Conservation (phyloP, 108 stramenopile genomes). For the Cyclotella distinguenda region DNA sequence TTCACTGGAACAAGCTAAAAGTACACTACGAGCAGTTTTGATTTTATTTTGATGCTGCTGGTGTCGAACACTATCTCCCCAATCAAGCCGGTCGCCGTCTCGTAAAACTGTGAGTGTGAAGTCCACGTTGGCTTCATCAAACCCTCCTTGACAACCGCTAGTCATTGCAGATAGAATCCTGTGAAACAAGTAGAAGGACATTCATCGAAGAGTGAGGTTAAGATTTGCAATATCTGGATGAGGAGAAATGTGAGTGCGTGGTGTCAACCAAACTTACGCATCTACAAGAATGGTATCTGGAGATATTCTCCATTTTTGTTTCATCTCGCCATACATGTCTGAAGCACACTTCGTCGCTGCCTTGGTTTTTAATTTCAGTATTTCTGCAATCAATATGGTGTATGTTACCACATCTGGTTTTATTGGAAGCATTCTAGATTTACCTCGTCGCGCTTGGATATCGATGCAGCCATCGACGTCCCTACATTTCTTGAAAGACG, state of each 20-base stretch:
- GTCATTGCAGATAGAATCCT: slow-evolving; percentile 65
- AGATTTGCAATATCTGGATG: background rate
- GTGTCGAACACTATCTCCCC: too few relatives aligned
- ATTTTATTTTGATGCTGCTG: slow-evolving; percentile 62
- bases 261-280: slow-evolving; percentile 52
- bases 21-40: slow-evolving; percentile 49
- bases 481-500: slow-evolving; percentile 40
- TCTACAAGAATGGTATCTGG: slow-evolving; percentile 76
- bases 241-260: background rate
- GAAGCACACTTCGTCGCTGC: slow-evolving; percentile 47
- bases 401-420: slow-evolving; percentile 76
- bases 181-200: background rate
- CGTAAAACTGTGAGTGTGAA: slow-evolving; percentile 60
- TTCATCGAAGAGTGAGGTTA: background rate
- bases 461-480: background rate
- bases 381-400: slow-evolving; percentile 63
- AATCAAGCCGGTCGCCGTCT: slow-evolving; percentile 66
- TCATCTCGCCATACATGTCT: slow-evolving; percentile 71
- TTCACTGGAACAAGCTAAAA: slow-evolving; percentile 57
- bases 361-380: slow-evolving; percentile 51
- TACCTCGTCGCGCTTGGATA: slow-evolving; percentile 1
- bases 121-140: slow-evolving; percentile 55
- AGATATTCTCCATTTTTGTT: slow-evolving; percentile 47
- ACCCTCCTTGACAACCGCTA: slow-evolving; percentile 33
- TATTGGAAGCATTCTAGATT: slow-evolving; percentile 1